phyloP scores from a whole-genome alignment of 2,329 filamentous ascomycete species.

The Botrytis fragariae region DNA sequence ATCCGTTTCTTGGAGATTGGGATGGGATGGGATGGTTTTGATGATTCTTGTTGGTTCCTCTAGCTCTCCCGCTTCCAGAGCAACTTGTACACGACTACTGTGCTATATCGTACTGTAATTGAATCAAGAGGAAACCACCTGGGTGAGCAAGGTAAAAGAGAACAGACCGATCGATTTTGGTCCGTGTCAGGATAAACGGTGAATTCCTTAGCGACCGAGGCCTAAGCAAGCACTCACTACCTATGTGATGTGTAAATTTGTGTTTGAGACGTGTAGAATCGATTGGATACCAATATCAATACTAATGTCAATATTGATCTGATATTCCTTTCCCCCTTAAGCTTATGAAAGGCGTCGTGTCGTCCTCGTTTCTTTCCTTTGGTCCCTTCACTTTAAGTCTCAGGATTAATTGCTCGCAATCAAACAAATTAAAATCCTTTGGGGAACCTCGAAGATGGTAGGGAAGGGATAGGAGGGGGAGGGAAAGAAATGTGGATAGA shows the following conservation, averaged over 20 bases:
- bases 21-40: background rate
- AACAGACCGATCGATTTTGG: background rate
- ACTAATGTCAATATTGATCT: background rate
- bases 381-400: background rate
- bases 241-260: constrained; percentile 1
- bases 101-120: background rate
- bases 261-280: background rate
- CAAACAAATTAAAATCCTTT: constrained; percentile 6
- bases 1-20: background rate
- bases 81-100: background rate
- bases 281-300: constrained; percentile 1
- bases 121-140: background rate
- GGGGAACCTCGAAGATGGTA: background rate
- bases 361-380: background rate
- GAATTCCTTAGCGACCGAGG: constrained; percentile 29
- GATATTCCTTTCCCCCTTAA: background rate
- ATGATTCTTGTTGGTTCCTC: background rate
- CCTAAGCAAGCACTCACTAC: constrained; percentile 4
- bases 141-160: background rate
- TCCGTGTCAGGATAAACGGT: background rate
- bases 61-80: background rate
- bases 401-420: constrained; percentile 10
- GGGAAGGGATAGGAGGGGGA: background rate
- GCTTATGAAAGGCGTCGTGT: background rate
- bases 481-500: background rate